Conservation (phyloP, 2,329 filamentous ascomycete genomes). For the Paraphoma chrysanthemicola region DNA sequence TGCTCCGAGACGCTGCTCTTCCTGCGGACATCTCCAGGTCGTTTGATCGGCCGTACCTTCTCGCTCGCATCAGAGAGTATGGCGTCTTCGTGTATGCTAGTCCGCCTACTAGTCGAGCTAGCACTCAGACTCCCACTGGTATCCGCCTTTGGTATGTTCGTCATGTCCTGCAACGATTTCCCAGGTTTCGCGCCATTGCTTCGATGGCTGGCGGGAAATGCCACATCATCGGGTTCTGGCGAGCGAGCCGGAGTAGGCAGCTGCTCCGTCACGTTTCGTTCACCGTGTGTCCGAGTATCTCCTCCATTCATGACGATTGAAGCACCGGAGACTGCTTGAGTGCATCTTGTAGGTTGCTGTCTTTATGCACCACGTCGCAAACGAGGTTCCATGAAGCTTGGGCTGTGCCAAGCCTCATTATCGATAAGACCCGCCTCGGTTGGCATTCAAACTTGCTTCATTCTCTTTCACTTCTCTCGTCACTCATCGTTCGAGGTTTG, state of each 20-base stretch:
- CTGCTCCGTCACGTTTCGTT: slow-evolving; percentile 25
- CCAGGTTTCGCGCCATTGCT: slow-evolving; percentile 13
- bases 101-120: slow-evolving; percentile 21
- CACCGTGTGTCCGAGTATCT: slow-evolving; percentile 26
- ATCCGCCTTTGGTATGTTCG: slow-evolving; percentile 13
- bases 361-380: background rate
- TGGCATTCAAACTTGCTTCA: too few relatives aligned
- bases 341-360: slow-evolving; percentile 20
- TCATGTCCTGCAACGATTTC: slow-evolving; percentile 12
- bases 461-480: background rate
- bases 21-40: slow-evolving; percentile 43
- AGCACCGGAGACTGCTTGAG: slow-evolving; percentile 12
- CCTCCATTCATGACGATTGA: slow-evolving; percentile 39
- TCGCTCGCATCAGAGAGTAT: slow-evolving; percentile 42
- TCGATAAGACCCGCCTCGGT: too few relatives aligned
- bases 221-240: slow-evolving; percentile 34
- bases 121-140: slow-evolving; percentile 17
- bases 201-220: slow-evolving; percentile 14
- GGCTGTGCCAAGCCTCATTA: background rate
- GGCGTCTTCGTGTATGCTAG: slow-evolving; percentile 39
- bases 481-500: background rate
- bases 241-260: slow-evolving; percentile 37
- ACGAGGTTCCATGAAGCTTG: slow-evolving; percentile 1
- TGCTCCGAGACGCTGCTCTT: slow-evolving; percentile 47
- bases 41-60: slow-evolving; percentile 39